phyloP scores from a whole-genome alignment of 2,329 filamentous ascomycete species.

The Keithomyces neogunnii region DNA sequence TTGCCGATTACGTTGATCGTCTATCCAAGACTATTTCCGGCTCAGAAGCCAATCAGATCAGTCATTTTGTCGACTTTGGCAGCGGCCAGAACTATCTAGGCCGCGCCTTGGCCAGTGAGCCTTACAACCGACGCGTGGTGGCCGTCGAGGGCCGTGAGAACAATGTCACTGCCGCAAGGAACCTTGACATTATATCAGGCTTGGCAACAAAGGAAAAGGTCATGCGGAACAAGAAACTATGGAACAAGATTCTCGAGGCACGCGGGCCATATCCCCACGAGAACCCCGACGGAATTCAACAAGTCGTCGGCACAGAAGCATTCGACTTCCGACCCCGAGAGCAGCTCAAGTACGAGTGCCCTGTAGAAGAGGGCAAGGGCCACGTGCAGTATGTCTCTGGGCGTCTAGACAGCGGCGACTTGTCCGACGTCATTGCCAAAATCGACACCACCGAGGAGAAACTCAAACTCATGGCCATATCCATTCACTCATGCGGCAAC shows the following conservation, averaged over 20 bases:
- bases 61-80: constrained; percentile 91
- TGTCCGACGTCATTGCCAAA: constrained; percentile 57
- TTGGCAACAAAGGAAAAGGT: constrained; percentile 64
- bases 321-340: constrained; percentile 40
- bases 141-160: constrained; percentile 82
- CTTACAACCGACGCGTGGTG: constrained; percentile 80
- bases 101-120: constrained; percentile 71
- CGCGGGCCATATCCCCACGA: constrained; percentile 22
- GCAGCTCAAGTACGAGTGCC: constrained; percentile 42
- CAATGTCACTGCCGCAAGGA: constrained; percentile 78
- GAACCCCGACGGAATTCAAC: constrained; percentile 30
- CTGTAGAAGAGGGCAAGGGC: constrained; percentile 53
- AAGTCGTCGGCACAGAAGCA: constrained; percentile 24
- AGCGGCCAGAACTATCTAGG: constrained; percentile 96
- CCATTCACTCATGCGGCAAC: constrained; percentile 95
- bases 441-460: constrained; percentile 35
- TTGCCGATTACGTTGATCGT: constrained; percentile 71
- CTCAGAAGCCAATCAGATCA: constrained; percentile 49
- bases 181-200: constrained; percentile 75
- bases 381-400: constrained; percentile 73
- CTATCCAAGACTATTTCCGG: constrained; percentile 48
- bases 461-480: constrained; percentile 71
- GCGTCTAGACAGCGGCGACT: constrained; percentile 62
- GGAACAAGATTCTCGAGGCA: constrained; percentile 41
- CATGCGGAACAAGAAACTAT: constrained; percentile 78